Percentiles rank a stretch among this genome's conserved stretches.
Conservation (phyloP, 129 eudicot species). For the Ambrosia artemisiifolia region DNA sequence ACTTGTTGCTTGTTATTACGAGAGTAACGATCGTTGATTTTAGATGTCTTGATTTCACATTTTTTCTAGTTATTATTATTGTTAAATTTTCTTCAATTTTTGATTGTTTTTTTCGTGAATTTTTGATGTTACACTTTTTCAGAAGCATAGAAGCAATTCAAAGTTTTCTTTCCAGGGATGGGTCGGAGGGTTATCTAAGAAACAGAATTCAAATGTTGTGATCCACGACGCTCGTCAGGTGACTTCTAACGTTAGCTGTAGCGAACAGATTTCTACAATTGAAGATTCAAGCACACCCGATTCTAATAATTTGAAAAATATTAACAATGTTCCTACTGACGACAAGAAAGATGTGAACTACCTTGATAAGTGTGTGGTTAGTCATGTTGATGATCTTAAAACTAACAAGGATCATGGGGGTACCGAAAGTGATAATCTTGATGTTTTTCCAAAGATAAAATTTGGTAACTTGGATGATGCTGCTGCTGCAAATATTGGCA, state of each 20-base stretch:
- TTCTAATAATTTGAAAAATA: conserved; percentile 15
- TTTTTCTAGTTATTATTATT: background rate
- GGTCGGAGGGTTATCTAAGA: conserved; percentile 67
- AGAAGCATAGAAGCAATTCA: conserved; percentile 91
- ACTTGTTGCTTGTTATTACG: background rate
- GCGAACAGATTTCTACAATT: conserved; percentile 21
- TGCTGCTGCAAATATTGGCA: conserved; percentile 46
- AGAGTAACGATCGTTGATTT: background rate
- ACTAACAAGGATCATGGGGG: conserved; percentile 19
- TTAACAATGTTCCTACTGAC: conserved; percentile 20
- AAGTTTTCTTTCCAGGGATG: conserved; percentile 73
- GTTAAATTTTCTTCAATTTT: too few relatives aligned
- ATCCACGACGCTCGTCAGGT: conserved; percentile 27
- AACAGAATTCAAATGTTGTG: conserved; percentile 34
- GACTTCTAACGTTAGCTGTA: conserved; percentile 18
- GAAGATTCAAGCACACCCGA: conserved; percentile 21
- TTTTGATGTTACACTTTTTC: conserved; percentile 20
- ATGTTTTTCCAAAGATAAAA: conserved; percentile 54
- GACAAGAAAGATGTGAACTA: conserved; percentile 32
- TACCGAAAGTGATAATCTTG: conserved; percentile 34
- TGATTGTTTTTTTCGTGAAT: too few relatives aligned
- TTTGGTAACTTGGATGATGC: conserved; percentile 87
- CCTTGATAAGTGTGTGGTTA: conserved; percentile 56
- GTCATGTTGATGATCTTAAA: conserved; percentile 29
- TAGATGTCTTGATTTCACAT: background rate